Evolutionary conservation across 2,329 filamentous ascomycete species (phyloP).

Genomic region (Aciculosporium take): DNA sequence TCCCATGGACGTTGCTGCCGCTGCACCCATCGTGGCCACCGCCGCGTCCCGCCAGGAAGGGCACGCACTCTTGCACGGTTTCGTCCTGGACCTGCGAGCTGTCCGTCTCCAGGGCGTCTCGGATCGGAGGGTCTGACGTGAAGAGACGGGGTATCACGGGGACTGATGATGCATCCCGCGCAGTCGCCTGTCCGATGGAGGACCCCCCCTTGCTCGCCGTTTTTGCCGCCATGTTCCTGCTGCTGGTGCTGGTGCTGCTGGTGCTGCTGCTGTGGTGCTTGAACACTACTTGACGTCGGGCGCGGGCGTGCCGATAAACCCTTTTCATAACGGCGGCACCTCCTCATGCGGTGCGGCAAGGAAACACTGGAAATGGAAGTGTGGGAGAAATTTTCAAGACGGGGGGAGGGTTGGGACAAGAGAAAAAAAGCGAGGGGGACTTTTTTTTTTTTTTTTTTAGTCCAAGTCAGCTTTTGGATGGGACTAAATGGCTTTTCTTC

Average conservation of each 20-base stretch:
- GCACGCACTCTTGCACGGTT: constrained; percentile 54
- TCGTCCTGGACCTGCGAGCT: constrained; percentile 55
- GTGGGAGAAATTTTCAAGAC: no score
- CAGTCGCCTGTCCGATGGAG: background rate
- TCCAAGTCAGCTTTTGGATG: constrained; percentile 1
- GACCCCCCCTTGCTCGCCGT: constrained; percentile 2
- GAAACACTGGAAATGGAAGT: background rate
- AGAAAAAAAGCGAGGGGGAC: no score
- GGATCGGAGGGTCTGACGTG: constrained; percentile 43
- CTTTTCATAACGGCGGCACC: constrained; percentile 5
- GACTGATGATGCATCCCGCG: constrained; percentile 9
- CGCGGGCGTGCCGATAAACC: constrained; percentile 3
- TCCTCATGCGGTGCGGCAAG: background rate
- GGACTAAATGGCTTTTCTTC: constrained; percentile 3
- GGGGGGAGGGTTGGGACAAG: no score
- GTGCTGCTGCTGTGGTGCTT: constrained; percentile 3
- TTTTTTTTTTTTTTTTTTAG: no score
- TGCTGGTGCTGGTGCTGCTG: no score
- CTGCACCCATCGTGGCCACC: constrained; percentile 45
- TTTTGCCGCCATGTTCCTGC: constrained; percentile 6
- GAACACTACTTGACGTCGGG: constrained; percentile 6
- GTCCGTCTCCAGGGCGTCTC: constrained; percentile 50
- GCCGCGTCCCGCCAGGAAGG: constrained; percentile 45
- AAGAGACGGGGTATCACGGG: constrained; percentile 40
- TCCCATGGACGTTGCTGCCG: constrained; percentile 53